Conservation (phyloP, 2,329 filamentous ascomycete species). For the Rutstroemia sp. region DNA sequence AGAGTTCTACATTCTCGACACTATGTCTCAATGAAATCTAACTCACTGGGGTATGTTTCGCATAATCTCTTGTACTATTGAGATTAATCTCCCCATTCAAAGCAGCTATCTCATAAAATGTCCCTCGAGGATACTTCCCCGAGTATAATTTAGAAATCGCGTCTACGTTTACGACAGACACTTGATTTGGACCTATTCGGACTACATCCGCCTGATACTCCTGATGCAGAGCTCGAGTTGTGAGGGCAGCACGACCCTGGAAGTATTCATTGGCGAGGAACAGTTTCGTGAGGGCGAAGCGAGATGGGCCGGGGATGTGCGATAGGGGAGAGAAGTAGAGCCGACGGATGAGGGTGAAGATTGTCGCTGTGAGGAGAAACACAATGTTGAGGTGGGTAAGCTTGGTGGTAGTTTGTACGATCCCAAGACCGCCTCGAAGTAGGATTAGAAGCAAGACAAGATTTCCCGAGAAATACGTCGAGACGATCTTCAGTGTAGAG, state of each 20-base stretch:
- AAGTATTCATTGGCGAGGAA: conserved; percentile 15
- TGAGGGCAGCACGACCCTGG: conserved; percentile 9
- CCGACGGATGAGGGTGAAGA: conserved; percentile 13
- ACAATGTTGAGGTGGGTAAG: neutral
- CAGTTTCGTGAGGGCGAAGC: conserved; percentile 19
- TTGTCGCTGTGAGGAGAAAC: conserved; percentile 5
- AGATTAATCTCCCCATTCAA: conserved; percentile 12
- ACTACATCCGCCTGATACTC: conserved; percentile 21
- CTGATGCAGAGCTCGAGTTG: conserved; percentile 17
- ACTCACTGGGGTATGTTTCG: conserved; percentile 4
- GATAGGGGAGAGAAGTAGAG: conserved; percentile 17
- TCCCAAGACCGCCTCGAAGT: neutral
- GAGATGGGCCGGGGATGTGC: conserved; percentile 21
- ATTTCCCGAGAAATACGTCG: neutral
- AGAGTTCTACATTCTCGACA: neutral
- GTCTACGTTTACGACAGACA: conserved; percentile 25
- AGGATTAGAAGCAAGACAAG: neutral
- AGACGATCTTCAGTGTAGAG: neutral
- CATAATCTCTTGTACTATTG: conserved; percentile 12
- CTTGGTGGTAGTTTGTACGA: neutral
- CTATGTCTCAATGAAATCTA: neutral
- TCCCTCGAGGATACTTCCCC: conserved; percentile 14
- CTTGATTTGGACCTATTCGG: conserved; percentile 16
- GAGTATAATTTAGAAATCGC: conserved; percentile 12
- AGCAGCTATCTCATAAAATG: conserved; percentile 12